phyloP scores from a whole-genome alignment of 1,284 basidiomycete genomes.

The Chiua sp. region DNA sequence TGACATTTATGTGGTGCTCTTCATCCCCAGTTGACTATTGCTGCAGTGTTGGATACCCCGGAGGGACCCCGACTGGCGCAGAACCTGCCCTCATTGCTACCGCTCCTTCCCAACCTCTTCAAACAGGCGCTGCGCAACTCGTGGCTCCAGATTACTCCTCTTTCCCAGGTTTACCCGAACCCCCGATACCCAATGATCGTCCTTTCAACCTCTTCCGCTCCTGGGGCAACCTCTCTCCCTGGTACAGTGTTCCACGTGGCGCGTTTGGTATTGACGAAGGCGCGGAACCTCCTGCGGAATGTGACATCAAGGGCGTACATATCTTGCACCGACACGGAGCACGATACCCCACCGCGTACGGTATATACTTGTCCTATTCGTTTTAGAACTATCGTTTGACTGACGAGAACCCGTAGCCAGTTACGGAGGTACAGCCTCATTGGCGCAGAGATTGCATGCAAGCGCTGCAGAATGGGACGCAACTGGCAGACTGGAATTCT shows the following conservation, averaged over 20 bases:
- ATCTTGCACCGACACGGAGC: slow-evolving; percentile 83
- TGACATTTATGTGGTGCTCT: neutral
- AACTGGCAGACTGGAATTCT: slow-evolving; percentile 66
- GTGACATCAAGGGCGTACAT: slow-evolving; percentile 75
- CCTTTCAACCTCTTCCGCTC: slow-evolving; percentile 70
- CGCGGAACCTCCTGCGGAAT: slow-evolving; percentile 71
- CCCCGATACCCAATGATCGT: slow-evolving; percentile 23
- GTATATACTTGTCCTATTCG: slow-evolving; percentile 44
- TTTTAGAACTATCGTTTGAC: neutral
- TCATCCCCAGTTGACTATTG: neutral
- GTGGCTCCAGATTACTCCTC: slow-evolving; percentile 47
- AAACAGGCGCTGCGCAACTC: slow-evolving; percentile 72
- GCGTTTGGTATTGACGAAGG: slow-evolving; percentile 77
- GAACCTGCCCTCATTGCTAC: slow-evolving; percentile 82
- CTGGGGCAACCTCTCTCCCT: slow-evolving; percentile 88
- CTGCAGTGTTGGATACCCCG: slow-evolving; percentile 72
- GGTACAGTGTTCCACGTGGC: slow-evolving; percentile 75
- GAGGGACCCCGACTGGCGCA: slow-evolving; percentile 83
- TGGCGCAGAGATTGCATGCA: slow-evolving; percentile 63
- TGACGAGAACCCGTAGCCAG: slow-evolving; percentile 45
- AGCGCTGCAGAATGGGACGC: slow-evolving; percentile 63
- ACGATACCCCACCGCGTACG: slow-evolving; percentile 76
- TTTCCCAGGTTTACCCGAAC: slow-evolving; percentile 18
- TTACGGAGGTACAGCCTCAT: slow-evolving; percentile 69
- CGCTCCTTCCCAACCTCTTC: slow-evolving; percentile 72